Evolutionary conservation across 306 rosid genomes (phyloP), one percentile per base, ranked within the genome.

Genomic region (Sicyos baderoa): DNA sequence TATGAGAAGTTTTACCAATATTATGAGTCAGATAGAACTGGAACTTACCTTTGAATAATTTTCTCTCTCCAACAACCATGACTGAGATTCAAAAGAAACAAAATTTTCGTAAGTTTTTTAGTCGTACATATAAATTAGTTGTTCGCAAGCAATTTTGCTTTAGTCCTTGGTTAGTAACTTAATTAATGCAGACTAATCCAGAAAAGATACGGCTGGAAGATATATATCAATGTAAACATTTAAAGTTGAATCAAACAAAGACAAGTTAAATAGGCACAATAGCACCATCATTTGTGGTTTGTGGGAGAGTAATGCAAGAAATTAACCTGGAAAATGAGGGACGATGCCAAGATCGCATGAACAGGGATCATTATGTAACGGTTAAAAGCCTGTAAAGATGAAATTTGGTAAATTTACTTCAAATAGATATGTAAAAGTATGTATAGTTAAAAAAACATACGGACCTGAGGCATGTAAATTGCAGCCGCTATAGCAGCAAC

Each of bases 291-390:
- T 45, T 21, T 47, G 18, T 21, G 54, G 40, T 42, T 23, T 45
- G 21, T 65, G 40, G 22, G 49, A 4, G 48, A 58, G 55, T 52
- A 48, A 18, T 9, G 42, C 53, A 55, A 71, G 44, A 21, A 77
- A 70, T 84, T 48, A 76, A 92, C 97, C 97, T 92, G 96, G 84
- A 84, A 83, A 74, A 92, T 70, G 77, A 92, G 84, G 78, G 84
- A 63, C 72, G 68, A 66, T 29, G 90, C 95, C 77, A 92, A 82
- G 78, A 84, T 75, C 27, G 81, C 44, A 74, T 92, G 96, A 77
- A 82, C 78, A 18, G 97, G 96, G 71, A 89, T 81, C 86, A 92
- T 82, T 69, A 87, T 73, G 81, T 83, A 83, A 25, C 86, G 75
- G 85, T 89, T 86, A 86, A 92, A 92, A 70, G 95, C 95, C 97